A percentile compares a stretch with the other conserved stretches of the same genome.
These are phyloP conservation scores for Alternaria gansuensis DNA, from an alignment of 2,329 filamentous ascomycete genomes.

Conservation along the genomic window DNA sequence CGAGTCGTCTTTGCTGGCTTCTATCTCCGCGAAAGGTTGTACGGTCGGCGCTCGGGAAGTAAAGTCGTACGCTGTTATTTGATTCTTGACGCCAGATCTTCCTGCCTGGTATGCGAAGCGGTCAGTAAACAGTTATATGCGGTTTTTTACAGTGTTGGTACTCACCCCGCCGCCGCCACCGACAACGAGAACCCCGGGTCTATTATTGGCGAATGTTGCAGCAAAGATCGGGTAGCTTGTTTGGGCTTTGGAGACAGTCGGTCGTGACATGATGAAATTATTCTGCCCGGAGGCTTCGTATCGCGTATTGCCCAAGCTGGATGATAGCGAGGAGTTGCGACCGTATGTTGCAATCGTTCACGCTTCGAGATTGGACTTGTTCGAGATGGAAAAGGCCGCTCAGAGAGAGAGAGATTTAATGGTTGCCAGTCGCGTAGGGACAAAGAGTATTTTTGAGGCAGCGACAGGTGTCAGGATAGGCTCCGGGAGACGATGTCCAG, in stretches of 20 bases:
- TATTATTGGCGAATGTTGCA: constrained; percentile 83
- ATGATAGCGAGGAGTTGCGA: background rate
- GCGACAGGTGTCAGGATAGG: constrained; percentile 1
- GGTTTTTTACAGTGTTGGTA: constrained; percentile 24
- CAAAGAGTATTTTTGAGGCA: background rate
- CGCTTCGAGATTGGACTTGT: constrained; percentile 11
- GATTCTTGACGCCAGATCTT: constrained; percentile 76
- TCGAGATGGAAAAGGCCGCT: background rate
- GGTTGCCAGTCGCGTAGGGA: constrained; percentile 9
- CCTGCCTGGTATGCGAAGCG: constrained; percentile 53
- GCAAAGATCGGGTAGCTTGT: constrained; percentile 45
- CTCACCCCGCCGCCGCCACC: constrained; percentile 86
- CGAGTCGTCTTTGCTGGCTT: constrained; percentile 88
- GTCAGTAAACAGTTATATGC: constrained; percentile 10
- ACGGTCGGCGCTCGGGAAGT: constrained; percentile 69
- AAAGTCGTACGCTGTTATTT: constrained; percentile 77
- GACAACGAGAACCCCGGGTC: constrained; percentile 75
- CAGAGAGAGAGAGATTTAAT: background rate
- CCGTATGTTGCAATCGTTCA: constrained; percentile 4
- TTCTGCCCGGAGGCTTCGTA: background rate
- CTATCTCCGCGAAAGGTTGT: constrained; percentile 72
- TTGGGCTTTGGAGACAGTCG: constrained; percentile 43
- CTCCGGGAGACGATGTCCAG: constrained; percentile 12
- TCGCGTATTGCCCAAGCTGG: background rate
- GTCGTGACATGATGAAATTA: constrained; percentile 39